These are phyloP conservation scores for Bruguiera gymnorhiza DNA, from an alignment of 345 rosid species.

Conservation along the genomic window DNA sequence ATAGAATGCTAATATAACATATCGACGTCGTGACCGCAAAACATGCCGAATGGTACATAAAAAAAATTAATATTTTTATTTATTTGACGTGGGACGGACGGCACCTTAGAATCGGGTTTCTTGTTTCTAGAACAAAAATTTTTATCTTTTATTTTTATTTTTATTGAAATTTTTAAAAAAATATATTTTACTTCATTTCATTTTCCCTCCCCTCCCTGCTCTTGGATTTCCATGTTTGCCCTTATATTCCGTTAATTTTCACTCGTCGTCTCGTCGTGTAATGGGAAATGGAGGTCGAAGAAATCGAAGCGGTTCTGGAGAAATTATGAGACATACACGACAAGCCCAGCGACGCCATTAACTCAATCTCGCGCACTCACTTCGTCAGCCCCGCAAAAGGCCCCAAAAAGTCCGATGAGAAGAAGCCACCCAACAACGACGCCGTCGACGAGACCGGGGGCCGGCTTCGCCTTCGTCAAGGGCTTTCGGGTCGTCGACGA, in stretches of 20 bases:
- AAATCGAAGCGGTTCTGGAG: constrained; percentile 80
- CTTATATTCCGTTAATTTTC: not conserved
- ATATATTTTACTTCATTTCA: no score
- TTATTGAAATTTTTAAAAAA: no score
- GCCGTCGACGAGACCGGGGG: constrained; percentile 39
- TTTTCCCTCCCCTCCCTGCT: no score
- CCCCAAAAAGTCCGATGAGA: constrained; percentile 36
- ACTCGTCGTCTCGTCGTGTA: constrained; percentile 9
- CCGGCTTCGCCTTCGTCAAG: constrained; percentile 77
- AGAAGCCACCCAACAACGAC: constrained; percentile 30
- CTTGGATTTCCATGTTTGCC: no score
- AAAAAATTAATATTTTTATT: no score
- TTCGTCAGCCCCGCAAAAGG: constrained; percentile 63
- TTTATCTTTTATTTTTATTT: no score
- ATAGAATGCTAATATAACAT: no score
- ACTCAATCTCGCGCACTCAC: constrained; percentile 74
- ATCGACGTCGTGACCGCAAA: no score
- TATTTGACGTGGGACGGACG: no score
- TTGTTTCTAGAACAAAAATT: no score
- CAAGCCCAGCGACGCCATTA: constrained; percentile 91
- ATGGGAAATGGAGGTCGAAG: constrained; percentile 80
- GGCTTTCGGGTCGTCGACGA: constrained; percentile 49
- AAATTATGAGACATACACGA: constrained; percentile 95
- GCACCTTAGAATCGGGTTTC: no score
- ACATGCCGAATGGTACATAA: no score